Percentiles rank a stretch among this genome's conserved stretches.
Conservation (phyloP, 2,329 filamentous ascomycete genomes). For the Colletotrichum tanaceti region DNA sequence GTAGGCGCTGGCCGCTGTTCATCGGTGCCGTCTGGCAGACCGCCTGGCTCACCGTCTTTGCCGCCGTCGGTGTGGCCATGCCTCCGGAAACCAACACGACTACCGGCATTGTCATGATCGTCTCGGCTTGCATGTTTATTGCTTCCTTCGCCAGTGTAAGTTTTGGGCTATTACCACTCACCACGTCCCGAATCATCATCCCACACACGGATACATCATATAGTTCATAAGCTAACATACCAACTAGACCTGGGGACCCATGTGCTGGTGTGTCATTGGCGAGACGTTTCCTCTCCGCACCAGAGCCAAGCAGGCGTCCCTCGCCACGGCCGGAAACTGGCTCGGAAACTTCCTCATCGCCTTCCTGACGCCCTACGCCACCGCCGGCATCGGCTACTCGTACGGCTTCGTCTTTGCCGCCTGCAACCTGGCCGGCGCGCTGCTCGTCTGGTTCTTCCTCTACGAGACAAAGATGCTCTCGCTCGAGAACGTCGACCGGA, state of each 20-base stretch:
- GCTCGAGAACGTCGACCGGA: conserved; percentile 78
- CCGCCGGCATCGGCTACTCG: conserved; percentile 67
- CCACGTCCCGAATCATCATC: background rate
- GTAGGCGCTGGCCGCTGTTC: conserved; percentile 75
- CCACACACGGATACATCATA: background rate
- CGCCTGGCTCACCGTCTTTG: conserved; percentile 73
- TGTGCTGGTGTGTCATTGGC: conserved; percentile 75
- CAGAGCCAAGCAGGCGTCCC: conserved; percentile 64
- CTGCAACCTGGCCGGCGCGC: conserved; percentile 68
- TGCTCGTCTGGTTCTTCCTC: conserved; percentile 76
- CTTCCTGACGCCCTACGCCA: conserved; percentile 77
- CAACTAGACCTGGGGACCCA: conserved; percentile 72
- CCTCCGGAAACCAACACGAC: conserved; percentile 56
- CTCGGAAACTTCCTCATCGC: conserved; percentile 74
- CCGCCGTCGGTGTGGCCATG: conserved; percentile 63
- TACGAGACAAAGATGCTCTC: conserved; percentile 73
- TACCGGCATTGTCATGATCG: conserved; percentile 76
- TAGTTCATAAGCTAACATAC: conserved; percentile 2
- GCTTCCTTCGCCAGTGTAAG: conserved; percentile 70
- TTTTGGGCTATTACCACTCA: background rate
- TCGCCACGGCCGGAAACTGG: conserved; percentile 68
- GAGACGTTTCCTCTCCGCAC: conserved; percentile 73
- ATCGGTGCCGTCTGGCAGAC: conserved; percentile 76
- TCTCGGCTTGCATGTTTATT: conserved; percentile 80
- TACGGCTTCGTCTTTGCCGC: conserved; percentile 75